A percentile compares a stretch with the other conserved stretches of the same genome.
Conservation (phyloP, 2,329 filamentous ascomycete species). For the Ceratocystis ficicola region DNA sequence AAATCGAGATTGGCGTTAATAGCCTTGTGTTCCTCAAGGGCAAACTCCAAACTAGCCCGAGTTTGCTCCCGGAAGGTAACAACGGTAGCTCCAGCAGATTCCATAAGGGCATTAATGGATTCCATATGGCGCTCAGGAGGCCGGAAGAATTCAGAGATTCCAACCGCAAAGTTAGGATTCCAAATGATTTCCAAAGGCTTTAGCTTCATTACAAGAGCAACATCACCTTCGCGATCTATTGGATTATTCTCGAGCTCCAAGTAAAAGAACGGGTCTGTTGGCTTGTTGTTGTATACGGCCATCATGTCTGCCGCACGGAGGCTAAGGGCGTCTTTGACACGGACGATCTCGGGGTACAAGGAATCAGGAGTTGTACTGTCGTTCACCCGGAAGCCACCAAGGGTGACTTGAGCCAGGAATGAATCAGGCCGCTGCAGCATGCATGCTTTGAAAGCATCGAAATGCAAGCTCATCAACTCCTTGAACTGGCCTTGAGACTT, state of each 20-base stretch:
- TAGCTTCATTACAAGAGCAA: constrained; percentile 77
- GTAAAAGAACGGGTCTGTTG: constrained; percentile 71
- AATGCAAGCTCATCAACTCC: constrained; percentile 82
- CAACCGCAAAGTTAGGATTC: constrained; percentile 86
- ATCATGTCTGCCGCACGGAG: not conserved
- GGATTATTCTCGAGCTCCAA: constrained; percentile 91
- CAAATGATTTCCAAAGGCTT: constrained; percentile 96
- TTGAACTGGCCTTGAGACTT: constrained; percentile 54
- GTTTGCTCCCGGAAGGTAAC: constrained; percentile 93
- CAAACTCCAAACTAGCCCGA: constrained; percentile 87
- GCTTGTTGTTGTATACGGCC: not conserved
- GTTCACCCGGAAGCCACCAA: constrained; percentile 86
- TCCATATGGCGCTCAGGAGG: constrained; percentile 97
- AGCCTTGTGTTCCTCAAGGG: constrained; percentile 93
- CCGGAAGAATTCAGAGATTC: constrained; percentile 88
- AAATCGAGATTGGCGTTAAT: constrained; percentile 93
- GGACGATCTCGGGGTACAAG: constrained; percentile 86
- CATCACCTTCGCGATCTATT: constrained; percentile 80
- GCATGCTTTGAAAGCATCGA: constrained; percentile 88
- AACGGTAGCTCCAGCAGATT: constrained; percentile 87
- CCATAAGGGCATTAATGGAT: constrained; percentile 89
- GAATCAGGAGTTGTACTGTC: constrained; percentile 89
- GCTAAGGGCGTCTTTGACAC: constrained; percentile 71
- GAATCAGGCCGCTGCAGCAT: constrained; percentile 84
- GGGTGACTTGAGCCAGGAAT: constrained; percentile 72